Conservation (phyloP, 257 asterid genomes). For the Scutellaria baicalensis region DNA sequence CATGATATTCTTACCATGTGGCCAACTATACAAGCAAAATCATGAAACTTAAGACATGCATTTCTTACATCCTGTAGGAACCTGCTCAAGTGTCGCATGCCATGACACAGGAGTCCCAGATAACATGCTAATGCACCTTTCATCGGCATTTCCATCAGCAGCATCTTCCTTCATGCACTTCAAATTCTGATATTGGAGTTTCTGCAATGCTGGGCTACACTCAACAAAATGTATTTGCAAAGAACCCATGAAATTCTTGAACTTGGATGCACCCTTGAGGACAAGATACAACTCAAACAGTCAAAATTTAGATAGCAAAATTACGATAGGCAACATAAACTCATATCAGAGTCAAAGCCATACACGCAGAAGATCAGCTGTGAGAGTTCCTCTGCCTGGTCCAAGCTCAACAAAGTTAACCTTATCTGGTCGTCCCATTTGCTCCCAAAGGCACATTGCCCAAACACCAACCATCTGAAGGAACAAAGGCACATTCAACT, state of each 20-base stretch:
- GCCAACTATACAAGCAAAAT: background rate
- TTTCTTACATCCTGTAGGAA: conserved; percentile 82
- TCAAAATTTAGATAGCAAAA: background rate
- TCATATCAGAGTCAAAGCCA: background rate
- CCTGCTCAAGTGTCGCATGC: conserved; percentile 87
- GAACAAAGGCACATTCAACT: background rate
- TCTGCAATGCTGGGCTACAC: conserved; percentile 80
- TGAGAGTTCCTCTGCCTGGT: conserved; percentile 97
- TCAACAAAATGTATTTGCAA: conserved; percentile 87
- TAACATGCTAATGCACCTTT: conserved; percentile 42
- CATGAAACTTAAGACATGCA: background rate
- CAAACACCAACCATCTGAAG: conserved; percentile 87
- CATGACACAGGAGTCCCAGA: conserved; percentile 79
- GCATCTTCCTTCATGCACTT: conserved; percentile 43
- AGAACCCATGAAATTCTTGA: conserved; percentile 66
- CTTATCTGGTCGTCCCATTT: conserved; percentile 80
- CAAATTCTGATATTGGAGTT: conserved; percentile 71
- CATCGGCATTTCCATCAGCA: conserved; percentile 31
- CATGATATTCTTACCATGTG: background rate
- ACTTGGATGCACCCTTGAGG: conserved; percentile 65
- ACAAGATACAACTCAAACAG: background rate
- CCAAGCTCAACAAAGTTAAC: conserved; percentile 93
- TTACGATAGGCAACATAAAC: background rate
- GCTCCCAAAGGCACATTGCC: conserved; percentile 99
- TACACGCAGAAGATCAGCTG: conserved; percentile 97